These are phyloP conservation scores for Penicillium manginii DNA, from an alignment of 495 filamentous ascomycete genomes.

Conservation along the genomic window DNA sequence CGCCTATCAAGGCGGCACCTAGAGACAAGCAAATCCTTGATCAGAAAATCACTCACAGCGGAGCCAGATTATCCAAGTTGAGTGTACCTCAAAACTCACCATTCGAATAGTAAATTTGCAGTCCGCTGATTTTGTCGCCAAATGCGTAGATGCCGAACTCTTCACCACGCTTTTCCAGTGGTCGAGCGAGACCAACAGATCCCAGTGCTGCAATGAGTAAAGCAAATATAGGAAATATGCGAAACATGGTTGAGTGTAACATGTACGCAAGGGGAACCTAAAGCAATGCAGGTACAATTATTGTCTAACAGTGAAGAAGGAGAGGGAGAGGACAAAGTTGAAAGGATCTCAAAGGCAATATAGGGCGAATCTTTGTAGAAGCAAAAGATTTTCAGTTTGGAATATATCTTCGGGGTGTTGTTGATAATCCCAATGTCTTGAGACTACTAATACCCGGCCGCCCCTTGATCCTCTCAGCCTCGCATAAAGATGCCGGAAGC, in stretches of 20 bases:
- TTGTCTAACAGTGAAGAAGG: background rate
- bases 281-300: background rate
- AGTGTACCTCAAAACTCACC: constrained; percentile 20
- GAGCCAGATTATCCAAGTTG: background rate
- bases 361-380: background rate
- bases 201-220: constrained; percentile 1
- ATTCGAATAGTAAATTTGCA: constrained; percentile 38
- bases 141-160: constrained; percentile 41
- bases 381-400: background rate
- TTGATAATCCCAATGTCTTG: background rate
- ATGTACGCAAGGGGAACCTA: background rate
- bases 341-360: background rate
- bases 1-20: constrained; percentile 17
- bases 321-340: background rate
- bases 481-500: constrained; percentile 2
- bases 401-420: background rate
- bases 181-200: constrained; percentile 14
- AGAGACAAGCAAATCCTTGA: background rate
- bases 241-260: constrained; percentile 3
- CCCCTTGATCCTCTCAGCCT: background rate
- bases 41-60: background rate
- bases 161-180: constrained; percentile 10
- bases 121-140: constrained; percentile 35
- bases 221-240: background rate
- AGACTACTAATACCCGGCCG: background rate